A percentile compares a stretch with the other conserved stretches of the same genome.
Conservation (phyloP, 305 asterid species). For the Fraxinus sp. region DNA sequence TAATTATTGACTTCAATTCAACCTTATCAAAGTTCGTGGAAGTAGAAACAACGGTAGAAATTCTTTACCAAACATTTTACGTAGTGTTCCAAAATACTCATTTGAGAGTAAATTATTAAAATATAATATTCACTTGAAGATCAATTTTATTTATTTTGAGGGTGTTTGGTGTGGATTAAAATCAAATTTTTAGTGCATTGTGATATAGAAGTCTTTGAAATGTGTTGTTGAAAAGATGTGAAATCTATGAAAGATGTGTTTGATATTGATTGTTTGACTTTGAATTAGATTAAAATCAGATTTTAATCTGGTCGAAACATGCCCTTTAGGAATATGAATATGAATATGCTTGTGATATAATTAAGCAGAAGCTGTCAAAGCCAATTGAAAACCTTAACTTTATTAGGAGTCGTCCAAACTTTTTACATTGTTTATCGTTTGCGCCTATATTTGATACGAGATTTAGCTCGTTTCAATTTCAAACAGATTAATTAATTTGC, state of each 20-base stretch:
- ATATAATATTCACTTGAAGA: neutral
- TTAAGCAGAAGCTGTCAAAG: neutral
- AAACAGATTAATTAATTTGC: neutral
- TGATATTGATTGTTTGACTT: too few relatives aligned
- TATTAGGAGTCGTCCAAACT: neutral
- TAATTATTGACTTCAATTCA: constrained; percentile 25
- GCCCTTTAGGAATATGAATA: neutral
- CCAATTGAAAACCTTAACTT: neutral
- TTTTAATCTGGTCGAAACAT: too few relatives aligned
- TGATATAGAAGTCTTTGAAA: too few relatives aligned
- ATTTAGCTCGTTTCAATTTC: too few relatives aligned
- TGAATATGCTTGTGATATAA: neutral
- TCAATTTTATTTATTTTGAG: neutral
- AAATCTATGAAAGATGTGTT: too few relatives aligned
- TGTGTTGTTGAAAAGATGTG: too few relatives aligned
- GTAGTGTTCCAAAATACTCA: neutral
- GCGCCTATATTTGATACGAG: neutral
- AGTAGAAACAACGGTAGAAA: neutral
- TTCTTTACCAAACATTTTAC: neutral
- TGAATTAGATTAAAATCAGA: too few relatives aligned
- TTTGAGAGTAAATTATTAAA: neutral
- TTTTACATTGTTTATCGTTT: neutral
- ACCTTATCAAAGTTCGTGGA: constrained; percentile 38
- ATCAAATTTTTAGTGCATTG: too few relatives aligned
- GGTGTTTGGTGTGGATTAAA: too few relatives aligned